These are phyloP conservation scores for Saccharomyces uvarum DNA, from an alignment of 1,139 yeast genomes.

Conservation along the genomic window DNA sequence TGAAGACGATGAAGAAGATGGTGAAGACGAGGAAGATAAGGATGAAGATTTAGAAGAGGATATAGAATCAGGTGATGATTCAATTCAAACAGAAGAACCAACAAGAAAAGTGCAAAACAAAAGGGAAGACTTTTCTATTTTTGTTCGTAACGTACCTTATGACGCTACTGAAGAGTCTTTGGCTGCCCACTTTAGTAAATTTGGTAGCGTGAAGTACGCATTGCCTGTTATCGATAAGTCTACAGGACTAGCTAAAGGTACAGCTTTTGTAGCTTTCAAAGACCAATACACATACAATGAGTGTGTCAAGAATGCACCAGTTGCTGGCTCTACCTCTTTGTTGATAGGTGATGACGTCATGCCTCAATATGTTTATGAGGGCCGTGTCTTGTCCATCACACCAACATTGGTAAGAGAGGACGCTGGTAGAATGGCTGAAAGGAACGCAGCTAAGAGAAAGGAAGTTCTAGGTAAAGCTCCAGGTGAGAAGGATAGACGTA, in stretches of 20 bases:
- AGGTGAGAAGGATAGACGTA: conserved; percentile 74
- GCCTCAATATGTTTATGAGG: conserved; percentile 83
- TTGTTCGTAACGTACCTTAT: conserved; percentile 89
- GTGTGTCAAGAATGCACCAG: conserved; percentile 76
- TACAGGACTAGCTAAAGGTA: conserved; percentile 84
- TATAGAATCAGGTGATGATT: conserved; percentile 34
- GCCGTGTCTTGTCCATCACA: conserved; percentile 76
- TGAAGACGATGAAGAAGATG: conserved; percentile 35
- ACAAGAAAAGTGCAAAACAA: conserved; percentile 43
- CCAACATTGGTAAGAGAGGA: conserved; percentile 82
- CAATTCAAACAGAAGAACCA: conserved; percentile 30
- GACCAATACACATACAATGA: conserved; percentile 53
- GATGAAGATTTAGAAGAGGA: conserved; percentile 32
- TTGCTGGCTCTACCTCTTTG: conserved; percentile 65
- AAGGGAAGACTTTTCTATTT: conserved; percentile 64
- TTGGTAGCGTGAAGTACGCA: conserved; percentile 89
- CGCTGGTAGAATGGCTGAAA: conserved; percentile 70
- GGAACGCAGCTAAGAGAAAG: conserved; percentile 64
- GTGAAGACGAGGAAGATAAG: conserved; percentile 31
- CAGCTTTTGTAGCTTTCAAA: conserved; percentile 86
- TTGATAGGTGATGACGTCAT: conserved; percentile 88
- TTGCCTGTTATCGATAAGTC: conserved; percentile 83
- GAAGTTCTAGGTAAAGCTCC: conserved; percentile 76
- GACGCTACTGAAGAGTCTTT: conserved; percentile 81
- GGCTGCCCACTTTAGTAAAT: conserved; percentile 66